Evolutionary conservation across 352 stramenopile genomes (phyloP), one percentile per base, ranked within the genome.

Genomic region (Lagenidium sp.): DNA sequence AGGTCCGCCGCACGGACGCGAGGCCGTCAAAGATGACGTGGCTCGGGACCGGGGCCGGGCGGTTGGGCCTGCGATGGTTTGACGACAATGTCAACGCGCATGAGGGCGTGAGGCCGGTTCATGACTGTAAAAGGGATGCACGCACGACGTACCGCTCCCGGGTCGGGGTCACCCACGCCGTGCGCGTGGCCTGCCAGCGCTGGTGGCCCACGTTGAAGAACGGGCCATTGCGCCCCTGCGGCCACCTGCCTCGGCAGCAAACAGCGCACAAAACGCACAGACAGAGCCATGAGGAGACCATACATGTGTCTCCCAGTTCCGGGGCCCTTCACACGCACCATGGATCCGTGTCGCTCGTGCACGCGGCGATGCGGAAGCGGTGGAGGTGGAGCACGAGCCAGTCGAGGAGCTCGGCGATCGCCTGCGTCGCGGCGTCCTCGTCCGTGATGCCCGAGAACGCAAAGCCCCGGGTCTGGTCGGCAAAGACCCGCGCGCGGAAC

Each of bases 391-490:
- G 45, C 37, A 89, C 63, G 35, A 94, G 65, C 82, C 82, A 94
- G 55, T 92, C 82, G 31, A 94, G 61, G 37, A 92, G 64, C 51
- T 92, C 77, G 15, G 76, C 75, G 43, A 92, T 88, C 35, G 79
- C 79, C 44, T 88, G 77, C 31, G 82, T 94, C 18, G 77, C 82
- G 21, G 82, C 79, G 53, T 94, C 82, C 77, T 94, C 82, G 65
- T 94, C 76, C 36, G 77, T 90, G 73, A 94, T 92, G 72, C 79
- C 73, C 53, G 72, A 87, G 64, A 92, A 92, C 42, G 78, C 80
- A 51, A 94, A 94, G 16, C 78, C 73, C 42, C 70, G 76, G 41
- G 54, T 57, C 53, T 92, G 82, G 53, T 82, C 79, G n/a, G 71
- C 46, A 31, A 91, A 85, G 23, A 75, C 58, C 39, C 66, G 63